phyloP scores from a whole-genome alignment of 2,329 filamentous ascomycete species.

The Penicillium sp. region DNA sequence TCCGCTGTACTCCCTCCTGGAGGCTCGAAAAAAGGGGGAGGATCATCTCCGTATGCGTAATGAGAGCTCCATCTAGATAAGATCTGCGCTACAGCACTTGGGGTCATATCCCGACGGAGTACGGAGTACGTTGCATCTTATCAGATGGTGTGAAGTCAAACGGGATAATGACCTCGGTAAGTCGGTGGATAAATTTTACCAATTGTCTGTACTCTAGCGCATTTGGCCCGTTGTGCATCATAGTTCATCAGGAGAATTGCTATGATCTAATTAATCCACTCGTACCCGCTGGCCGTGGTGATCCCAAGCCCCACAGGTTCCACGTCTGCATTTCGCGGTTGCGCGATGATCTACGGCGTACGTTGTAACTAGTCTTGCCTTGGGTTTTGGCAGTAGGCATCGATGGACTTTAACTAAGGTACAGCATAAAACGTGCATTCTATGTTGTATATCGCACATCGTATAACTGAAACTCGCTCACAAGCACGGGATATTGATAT shows the following conservation, averaged over 20 bases:
- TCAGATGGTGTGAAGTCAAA: not conserved
- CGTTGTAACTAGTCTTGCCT: not conserved
- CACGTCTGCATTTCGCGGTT: not conserved
- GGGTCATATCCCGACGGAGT: not conserved
- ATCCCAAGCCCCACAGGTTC: not conserved
- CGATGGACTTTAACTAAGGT: too few species aligned
- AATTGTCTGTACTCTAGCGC: not conserved
- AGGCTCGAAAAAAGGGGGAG: not conserved
- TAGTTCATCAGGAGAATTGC: not conserved
- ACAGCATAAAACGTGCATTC: too few species aligned
- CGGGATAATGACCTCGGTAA: not conserved
- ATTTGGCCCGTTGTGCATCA: not conserved
- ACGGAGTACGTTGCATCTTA: not conserved
- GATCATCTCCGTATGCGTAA: not conserved
- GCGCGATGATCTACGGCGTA: not conserved
- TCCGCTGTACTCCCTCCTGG: not conserved
- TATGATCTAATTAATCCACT: not conserved
- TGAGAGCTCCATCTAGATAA: not conserved
- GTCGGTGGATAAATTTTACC: not conserved
- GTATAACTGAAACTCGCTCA: not conserved
- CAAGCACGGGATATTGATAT: not conserved
- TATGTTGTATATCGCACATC: too few species aligned
- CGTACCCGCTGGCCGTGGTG: not conserved
- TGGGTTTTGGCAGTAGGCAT: not conserved
- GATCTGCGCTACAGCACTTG: not conserved